Conservation (phyloP, 2,329 filamentous ascomycete species). For the Grosmannia clavigera region DNA sequence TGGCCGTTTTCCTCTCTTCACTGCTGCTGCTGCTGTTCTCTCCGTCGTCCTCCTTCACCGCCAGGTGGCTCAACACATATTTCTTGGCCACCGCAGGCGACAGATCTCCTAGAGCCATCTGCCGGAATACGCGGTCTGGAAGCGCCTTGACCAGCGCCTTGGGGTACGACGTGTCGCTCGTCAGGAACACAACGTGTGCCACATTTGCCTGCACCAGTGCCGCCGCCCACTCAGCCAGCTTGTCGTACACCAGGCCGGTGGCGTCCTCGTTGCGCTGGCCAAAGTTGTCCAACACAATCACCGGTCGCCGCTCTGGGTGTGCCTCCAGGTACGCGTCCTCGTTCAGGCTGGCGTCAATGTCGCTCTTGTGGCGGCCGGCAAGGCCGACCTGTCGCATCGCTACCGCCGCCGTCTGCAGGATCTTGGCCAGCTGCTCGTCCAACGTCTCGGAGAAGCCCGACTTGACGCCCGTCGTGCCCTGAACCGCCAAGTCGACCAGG, state of each 20-base stretch:
- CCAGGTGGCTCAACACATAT: conserved; percentile 76
- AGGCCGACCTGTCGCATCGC: conserved; percentile 71
- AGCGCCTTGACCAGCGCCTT: conserved; percentile 80
- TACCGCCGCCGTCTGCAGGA: conserved; percentile 68
- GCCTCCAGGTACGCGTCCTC: conserved; percentile 85
- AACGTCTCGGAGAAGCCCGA: conserved; percentile 88
- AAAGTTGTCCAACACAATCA: conserved; percentile 88
- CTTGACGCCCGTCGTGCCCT: conserved; percentile 88
- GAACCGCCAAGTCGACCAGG: conserved; percentile 81
- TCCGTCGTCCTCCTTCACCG: conserved; percentile 29
- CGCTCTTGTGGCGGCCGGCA: conserved; percentile 54
- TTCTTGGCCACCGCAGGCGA: conserved; percentile 76
- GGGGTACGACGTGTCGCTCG: conserved; percentile 75
- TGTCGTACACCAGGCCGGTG: conserved; percentile 54
- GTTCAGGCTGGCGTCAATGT: conserved; percentile 38
- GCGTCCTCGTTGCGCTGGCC: conserved; percentile 63
- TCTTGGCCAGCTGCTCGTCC: conserved; percentile 80
- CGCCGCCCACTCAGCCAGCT: conserved; percentile 82
- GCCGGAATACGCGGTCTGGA: conserved; percentile 81
- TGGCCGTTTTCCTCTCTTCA: too few relatives aligned
- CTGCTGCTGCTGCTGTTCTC: conserved; percentile 13
- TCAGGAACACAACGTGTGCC: conserved; percentile 90
- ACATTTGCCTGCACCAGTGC: conserved; percentile 74
- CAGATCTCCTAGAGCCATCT: conserved; percentile 75
- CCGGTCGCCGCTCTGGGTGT: conserved; percentile 69